These are phyloP conservation scores for Coniochaeta ligniaria DNA, from an alignment of 2,329 filamentous ascomycete species.

Conservation along the genomic window DNA sequence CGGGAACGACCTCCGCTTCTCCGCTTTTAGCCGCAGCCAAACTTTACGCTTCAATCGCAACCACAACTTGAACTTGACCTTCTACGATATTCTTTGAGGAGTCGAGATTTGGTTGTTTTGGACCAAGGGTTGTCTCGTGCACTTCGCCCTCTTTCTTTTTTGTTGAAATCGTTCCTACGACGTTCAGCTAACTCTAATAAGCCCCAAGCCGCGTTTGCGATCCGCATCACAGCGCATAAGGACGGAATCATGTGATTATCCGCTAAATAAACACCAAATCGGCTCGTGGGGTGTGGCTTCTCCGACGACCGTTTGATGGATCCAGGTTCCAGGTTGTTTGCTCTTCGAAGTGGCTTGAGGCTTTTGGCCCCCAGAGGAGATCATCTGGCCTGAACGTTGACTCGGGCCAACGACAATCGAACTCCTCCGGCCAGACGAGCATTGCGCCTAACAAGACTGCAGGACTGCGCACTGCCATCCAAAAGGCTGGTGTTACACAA, in stretches of 20 bases:
- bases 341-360: not conserved
- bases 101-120: not conserved
- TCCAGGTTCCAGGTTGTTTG: not conserved
- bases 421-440: not conserved
- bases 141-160: too few relatives aligned
- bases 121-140: not conserved
- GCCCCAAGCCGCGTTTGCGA: not conserved
- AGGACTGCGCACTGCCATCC: not conserved
- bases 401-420: not conserved
- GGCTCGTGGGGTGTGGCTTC: not conserved
- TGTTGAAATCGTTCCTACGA: not conserved
- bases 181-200: not conserved
- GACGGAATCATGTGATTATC: not conserved
- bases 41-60: not conserved
- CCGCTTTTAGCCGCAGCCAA: not conserved
- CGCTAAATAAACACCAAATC: not conserved
- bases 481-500: not conserved
- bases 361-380: not conserved
- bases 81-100: not conserved
- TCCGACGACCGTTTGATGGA: not conserved
- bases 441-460: not conserved
- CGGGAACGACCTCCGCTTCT: not conserved
- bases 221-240: not conserved
- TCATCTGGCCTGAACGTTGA: not conserved
- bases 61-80: not conserved